Evolutionary conservation across 768 basidiomycete species (phyloP).

Genomic region (Lactarius deliciosus): DNA sequence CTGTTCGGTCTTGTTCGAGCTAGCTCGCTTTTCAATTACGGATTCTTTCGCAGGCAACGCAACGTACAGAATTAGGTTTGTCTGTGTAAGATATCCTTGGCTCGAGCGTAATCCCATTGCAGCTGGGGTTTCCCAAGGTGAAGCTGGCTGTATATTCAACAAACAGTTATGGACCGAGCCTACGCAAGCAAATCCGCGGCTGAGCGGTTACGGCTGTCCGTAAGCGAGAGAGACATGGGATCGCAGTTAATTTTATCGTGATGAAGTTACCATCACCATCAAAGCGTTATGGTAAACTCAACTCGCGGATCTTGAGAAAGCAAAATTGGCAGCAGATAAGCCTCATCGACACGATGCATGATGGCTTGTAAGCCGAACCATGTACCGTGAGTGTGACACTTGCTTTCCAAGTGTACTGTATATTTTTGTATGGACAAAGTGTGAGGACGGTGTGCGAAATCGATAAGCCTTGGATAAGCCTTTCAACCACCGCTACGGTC

Average conservation of each 20-base stretch:
- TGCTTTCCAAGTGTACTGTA: too few relatives aligned
- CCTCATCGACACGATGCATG: neutral
- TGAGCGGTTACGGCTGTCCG: neutral
- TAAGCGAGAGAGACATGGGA: neutral
- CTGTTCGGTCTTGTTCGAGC: neutral
- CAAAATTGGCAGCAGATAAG: neutral
- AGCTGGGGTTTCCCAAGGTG: neutral
- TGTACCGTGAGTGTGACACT: neutral
- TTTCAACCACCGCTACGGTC: neutral
- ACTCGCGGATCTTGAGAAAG: neutral
- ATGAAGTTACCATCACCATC: neutral
- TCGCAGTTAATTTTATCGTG: neutral
- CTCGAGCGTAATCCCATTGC: neutral
- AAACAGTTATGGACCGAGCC: neutral
- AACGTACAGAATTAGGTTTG: neutral
- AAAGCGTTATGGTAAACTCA: neutral
- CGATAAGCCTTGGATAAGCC: neutral
- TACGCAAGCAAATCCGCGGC: neutral
- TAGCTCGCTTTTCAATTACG: neutral
- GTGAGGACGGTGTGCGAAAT: neutral
- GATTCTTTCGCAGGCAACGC: neutral
- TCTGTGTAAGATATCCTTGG: neutral
- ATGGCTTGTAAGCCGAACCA: too few relatives aligned
- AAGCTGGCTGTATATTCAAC: neutral
- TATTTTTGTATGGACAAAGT: too few relatives aligned